Base-by-base conservation (phyloP, 331 rosid genomes). In the Spiraea crenata region DNA sequence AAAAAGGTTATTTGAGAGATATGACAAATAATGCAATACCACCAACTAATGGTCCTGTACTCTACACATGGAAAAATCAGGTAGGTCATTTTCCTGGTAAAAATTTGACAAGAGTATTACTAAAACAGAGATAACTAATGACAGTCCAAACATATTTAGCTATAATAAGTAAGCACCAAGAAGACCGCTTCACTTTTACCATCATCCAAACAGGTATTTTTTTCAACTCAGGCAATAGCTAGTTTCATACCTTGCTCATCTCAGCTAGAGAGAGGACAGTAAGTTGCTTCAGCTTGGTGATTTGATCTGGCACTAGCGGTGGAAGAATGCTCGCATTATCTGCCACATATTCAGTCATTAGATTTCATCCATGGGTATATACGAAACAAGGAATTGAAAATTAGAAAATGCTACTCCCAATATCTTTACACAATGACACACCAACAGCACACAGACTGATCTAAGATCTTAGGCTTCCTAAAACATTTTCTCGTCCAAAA, bases 211-310 rank as follows among this genome's bases (percentile, higher is more conserved):
- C 15, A 39, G 14, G 66, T 25, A 25, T 2, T 25, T 25, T 0
- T 25, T 25, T 25, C 31, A 25, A 25, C 31, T 25, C 31, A 25
- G 31, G 31, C 31, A 25, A 25, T 25, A 25, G 31, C 31, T 25
- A 25, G 31, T 25, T 25, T 17, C n/a, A 63, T 73, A 73, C 77
- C 77, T 65, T 63, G 55, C 51, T 73, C 14, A n/a, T 41, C 77
- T 63, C 77, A 73, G 77, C 71, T 40, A 73, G 77, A 63, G 77
- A 40, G 19, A 73, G 77, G 45, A 73, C 77, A 15, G 70, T 73
- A 63, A 73, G 77, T 64, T 73, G 77, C 62, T 73, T 73, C 63
- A 73, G 70, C 77, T 73, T 73, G 57, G 17, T 52, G 63, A 73
- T 73, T 52, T 73, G 71, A 25, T 73, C 77, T 20, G 64, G 71